Evolutionary conservation across 345 rosid genomes (phyloP), one percentile per base, ranked within the genome.

Genomic region (Citrus trifoliata): DNA sequence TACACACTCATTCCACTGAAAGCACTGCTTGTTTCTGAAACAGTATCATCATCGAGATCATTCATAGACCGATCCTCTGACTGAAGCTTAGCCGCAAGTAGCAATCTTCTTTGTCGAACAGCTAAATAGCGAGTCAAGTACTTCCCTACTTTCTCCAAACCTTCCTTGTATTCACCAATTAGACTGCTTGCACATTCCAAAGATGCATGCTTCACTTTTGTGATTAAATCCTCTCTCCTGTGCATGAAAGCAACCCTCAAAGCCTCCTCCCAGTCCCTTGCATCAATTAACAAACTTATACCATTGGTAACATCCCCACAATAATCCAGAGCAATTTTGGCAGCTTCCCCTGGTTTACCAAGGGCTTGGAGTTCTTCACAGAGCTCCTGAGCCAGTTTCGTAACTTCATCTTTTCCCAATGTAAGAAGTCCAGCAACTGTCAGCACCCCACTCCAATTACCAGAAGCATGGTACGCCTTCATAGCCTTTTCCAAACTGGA

Each of bases 231-330:
- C 58, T 90, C 97, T 67, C 80, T 83, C 80, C 76, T 84, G 80
- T 94, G 88, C 93, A 93, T 76, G 80, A 88, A 90, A 72, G 97
- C 86, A 83, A 94, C 85, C 81, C 99, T 87, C 79, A 93, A 83
- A 78, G 98, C 98, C 70, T 96, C 98, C 83, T 93, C 98, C 99
- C 99, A 96, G 61, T 94, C 95, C 87, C 97, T 90, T 4, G 98
- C 97, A 81, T 73, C 86, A 79, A 90, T 88, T 79, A 94, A 88
- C 85, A 94, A 87, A 80, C 73, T 88, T 32, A 93, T 67, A 66
- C 98, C 99, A 75, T 75, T 80, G 62, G 83, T 87, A 74, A 94
- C 84, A 85, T 94, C 98, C 80, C 85, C 79, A 72, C 94, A 93
- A 79, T 94, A 93, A 32, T 93, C 99, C 48, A 96, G 84, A 69